Evolutionary conservation across 495 filamentous ascomycete genomes (phyloP).

Genomic region (Penicillium flavigenum): DNA sequence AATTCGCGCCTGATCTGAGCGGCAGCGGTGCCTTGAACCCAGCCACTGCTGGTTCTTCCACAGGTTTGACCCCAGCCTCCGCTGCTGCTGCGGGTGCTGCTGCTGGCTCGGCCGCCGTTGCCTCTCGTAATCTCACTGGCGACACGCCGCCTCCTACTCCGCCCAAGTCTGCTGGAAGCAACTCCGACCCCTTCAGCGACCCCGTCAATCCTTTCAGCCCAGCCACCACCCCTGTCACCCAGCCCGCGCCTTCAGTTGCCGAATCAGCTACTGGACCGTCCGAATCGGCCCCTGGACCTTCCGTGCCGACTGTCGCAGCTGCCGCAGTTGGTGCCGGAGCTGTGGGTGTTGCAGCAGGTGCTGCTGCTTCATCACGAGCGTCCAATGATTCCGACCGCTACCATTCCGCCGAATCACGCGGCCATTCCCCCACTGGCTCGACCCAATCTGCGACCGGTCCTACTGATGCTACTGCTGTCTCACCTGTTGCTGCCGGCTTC

Average conservation of each 20-base stretch:
- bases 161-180: constrained; percentile 44
- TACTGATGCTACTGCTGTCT: constrained; percentile 23
- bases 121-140: constrained; percentile 40
- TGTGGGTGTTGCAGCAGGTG: constrained; percentile 37
- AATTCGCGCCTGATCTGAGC: constrained; percentile 73
- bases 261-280: constrained; percentile 27
- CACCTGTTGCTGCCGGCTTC: constrained; percentile 37
- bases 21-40: constrained; percentile 35
- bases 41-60: constrained; percentile 41
- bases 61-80: constrained; percentile 7
- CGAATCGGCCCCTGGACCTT: constrained; percentile 27
- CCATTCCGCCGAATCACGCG: constrained; percentile 25
- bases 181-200: constrained; percentile 46
- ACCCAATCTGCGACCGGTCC: constrained; percentile 16
- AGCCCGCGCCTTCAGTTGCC: constrained; percentile 25
- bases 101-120: constrained; percentile 31
- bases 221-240: constrained; percentile 10
- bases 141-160: constrained; percentile 38
- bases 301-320: constrained; percentile 27
- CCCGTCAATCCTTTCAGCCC: constrained; percentile 55
- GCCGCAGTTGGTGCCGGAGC: constrained; percentile 43
- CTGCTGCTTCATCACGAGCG: constrained; percentile 33
- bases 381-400: constrained; percentile 34
- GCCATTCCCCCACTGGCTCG: constrained; percentile 14
- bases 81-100: constrained; percentile 32